Conservation (phyloP, 768 basidiomycete species). For the Boletus fagicola region DNA sequence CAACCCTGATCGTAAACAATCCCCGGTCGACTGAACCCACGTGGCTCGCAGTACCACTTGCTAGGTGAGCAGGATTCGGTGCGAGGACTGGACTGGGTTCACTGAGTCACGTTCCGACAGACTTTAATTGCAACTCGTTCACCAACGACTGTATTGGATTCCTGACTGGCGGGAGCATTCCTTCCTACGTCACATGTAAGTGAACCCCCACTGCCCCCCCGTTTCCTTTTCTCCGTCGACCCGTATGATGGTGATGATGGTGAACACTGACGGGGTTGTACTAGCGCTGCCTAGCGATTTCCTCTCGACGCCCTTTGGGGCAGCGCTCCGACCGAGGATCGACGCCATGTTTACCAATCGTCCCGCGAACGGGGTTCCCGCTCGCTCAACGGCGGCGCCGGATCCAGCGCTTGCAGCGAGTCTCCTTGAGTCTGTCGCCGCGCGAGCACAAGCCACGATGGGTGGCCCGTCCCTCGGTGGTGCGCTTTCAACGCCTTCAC, state of each 20-base stretch:
- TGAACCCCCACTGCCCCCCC: background rate
- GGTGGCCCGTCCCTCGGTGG: slow-evolving; percentile 9
- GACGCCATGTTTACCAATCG: slow-evolving; percentile 77
- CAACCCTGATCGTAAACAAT: too few relatives aligned
- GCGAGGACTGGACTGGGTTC: background rate
- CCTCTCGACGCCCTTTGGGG: slow-evolving; percentile 86
- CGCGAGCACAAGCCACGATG: slow-evolving; percentile 49
- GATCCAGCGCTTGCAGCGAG: slow-evolving; percentile 51
- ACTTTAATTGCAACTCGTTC: slow-evolving; percentile 96
- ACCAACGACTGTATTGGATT: slow-evolving; percentile 87
- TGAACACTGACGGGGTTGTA: background rate
- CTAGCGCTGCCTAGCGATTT: slow-evolving; percentile 79
- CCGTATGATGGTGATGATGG: too few relatives aligned
- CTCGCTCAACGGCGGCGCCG: slow-evolving; percentile 25
- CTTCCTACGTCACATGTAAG: slow-evolving; percentile 75
- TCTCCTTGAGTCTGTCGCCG: slow-evolving; percentile 55
- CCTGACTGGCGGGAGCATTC: slow-evolving; percentile 79
- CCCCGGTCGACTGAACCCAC: background rate
- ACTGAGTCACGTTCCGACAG: slow-evolving; percentile 35
- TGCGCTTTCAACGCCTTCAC: background rate
- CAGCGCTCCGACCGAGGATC: slow-evolving; percentile 83
- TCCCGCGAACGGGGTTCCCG: slow-evolving; percentile 31
- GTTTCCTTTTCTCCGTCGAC: too few relatives aligned
- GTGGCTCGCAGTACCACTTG: slow-evolving; percentile 69
- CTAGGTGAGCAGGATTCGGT: slow-evolving; percentile 48